Evolutionary conservation across 2,329 filamentous ascomycete genomes (phyloP).

Genomic region (Pyricularia pennisetigena): DNA sequence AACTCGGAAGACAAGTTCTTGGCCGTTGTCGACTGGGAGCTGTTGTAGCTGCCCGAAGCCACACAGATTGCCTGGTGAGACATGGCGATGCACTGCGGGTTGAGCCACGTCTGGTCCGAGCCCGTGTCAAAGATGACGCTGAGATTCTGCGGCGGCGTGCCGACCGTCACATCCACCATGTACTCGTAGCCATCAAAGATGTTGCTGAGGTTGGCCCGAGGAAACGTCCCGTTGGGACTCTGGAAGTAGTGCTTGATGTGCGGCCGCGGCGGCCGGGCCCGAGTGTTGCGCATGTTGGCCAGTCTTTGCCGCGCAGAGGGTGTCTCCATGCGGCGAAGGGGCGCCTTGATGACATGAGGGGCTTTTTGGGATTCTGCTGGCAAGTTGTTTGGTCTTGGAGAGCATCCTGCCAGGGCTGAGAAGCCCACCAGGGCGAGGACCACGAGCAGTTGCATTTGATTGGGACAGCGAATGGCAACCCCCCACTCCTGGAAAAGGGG

Average conservation of each 20-base stretch:
- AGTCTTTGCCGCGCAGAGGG: not conserved
- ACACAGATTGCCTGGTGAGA: constrained; percentile 10
- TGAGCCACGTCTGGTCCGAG: constrained; percentile 30
- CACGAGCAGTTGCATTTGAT: not conserved
- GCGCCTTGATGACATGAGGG: not conserved
- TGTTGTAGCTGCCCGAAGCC: constrained; percentile 9
- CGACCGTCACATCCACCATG: constrained; percentile 13
- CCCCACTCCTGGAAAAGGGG: not conserved
- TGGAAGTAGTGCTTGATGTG: not conserved
- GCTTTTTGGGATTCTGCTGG: not conserved
- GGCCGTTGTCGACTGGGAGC: constrained; percentile 9
- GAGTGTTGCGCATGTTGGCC: not conserved
- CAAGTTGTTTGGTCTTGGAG: not conserved
- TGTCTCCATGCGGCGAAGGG: constrained; percentile 1
- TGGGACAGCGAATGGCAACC: not conserved
- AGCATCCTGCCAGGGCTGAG: not conserved
- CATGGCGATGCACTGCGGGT: constrained; percentile 11
- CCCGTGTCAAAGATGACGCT: constrained; percentile 31
- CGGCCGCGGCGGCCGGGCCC: not conserved
- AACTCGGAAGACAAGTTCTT: constrained; percentile 8
- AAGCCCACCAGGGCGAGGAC: not conserved
- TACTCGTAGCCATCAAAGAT: constrained; percentile 4
- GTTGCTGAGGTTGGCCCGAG: constrained; percentile 2
- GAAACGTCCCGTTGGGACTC: not conserved
- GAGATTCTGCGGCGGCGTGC: constrained; percentile 25